A percentile compares a stretch with the other conserved stretches of the same genome.
phyloP scores from a whole-genome alignment of 352 stramenopile genomes.

The Globisporangium ultimum region DNA sequence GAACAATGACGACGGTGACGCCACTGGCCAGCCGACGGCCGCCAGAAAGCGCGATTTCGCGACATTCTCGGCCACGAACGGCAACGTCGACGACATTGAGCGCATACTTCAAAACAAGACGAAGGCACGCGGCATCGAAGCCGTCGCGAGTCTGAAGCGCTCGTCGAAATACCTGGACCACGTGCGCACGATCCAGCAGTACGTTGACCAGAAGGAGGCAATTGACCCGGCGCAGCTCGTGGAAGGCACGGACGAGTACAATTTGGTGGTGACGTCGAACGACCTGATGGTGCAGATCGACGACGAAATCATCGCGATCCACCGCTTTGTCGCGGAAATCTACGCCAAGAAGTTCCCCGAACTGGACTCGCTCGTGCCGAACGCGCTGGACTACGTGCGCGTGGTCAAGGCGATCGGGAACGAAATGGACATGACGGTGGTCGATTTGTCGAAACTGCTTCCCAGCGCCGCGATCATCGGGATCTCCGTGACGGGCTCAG shows the following conservation, averaged over 20 bases:
- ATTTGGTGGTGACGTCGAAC: constrained; percentile 89
- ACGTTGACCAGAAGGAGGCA: constrained; percentile 31
- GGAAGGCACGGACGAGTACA: constrained; percentile 72
- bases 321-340: constrained; percentile 89
- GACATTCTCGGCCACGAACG: constrained; percentile 18
- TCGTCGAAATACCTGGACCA: constrained; percentile 70
- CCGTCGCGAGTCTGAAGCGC: constrained; percentile 71
- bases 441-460: constrained; percentile 90
- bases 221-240: constrained; percentile 34
- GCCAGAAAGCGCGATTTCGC: constrained; percentile 25
- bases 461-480: constrained; percentile 93
- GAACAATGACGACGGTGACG: constrained; percentile 14
- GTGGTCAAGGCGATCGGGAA: constrained; percentile 92
- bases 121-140: constrained; percentile 51
- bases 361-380: constrained; percentile 92
- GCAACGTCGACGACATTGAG: constrained; percentile 27
- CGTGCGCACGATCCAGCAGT: constrained; percentile 64
- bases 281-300: constrained; percentile 92
- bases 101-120: constrained; percentile 34
- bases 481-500: constrained; percentile 92
- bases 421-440: constrained; percentile 91
- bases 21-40: background rate
- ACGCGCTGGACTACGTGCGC: constrained; percentile 90
- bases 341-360: constrained; percentile 95
- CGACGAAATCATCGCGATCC: constrained; percentile 89